Evolutionary conservation across 1,284 basidiomycete species (phyloP), one percentile per base, ranked within the genome.

Genomic region (Gymnopus androsaceus): DNA sequence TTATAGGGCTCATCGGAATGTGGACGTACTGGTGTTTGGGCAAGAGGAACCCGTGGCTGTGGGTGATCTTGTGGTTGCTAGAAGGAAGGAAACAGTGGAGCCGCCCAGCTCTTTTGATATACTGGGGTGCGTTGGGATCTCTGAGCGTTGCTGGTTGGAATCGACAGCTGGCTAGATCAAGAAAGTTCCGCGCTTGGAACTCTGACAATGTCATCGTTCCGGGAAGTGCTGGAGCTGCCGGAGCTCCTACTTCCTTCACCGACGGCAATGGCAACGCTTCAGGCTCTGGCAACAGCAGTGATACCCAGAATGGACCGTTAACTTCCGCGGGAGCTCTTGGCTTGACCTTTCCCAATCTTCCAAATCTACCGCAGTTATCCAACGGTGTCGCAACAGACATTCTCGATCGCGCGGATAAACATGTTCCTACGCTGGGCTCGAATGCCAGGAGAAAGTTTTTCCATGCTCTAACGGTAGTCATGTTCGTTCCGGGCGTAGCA

Each of bases 391-490:
- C 90, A n/a, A 89, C 85, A 14, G 92, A 94, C 63, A 75, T 92
- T 64, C 75, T 95, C 65, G 90, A 94, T 66, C 91, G 90, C 31
- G 92, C 92, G 2, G 89, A 94, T 71, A 92, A 92, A 71, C 85
- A 84, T 57, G 88, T 95, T 57, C 92, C 93, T n/a, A 92, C 90
- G 21, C 75, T 99, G 57, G 87, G 90, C 41, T 76, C 98, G 59
- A 99, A 99, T 69, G 93, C 92, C n/a, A 81, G 96, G 54, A 82
- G 97, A 55, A 99, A 99, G 73, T 98, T 92, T 72, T 99, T 99
- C 75, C 97, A 99, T 75, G 93, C 87, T 14, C 78, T 99, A 33
- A 94, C 96, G 0, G 94, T 98, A 49, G 79, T 94, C 34, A 95
- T 99, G 90, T 98, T 99, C 68, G 75, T 97, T 40, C 97, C 97